These are phyloP conservation scores for Candida sojae DNA, from an alignment of 1,139 yeast species.

Conservation along the genomic window DNA sequence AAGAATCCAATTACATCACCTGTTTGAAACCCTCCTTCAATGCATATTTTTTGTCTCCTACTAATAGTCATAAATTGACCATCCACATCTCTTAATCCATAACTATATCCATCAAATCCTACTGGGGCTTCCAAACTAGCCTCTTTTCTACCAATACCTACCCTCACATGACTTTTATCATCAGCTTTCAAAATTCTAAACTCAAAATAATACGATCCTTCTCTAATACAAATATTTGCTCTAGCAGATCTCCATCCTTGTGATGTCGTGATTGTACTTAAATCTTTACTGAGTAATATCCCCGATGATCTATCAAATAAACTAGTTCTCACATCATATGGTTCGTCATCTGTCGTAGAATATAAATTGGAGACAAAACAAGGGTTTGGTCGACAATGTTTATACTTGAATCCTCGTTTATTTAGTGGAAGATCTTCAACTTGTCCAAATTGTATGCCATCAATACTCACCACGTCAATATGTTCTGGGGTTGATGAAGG, in stretches of 20 bases:
- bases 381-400: constrained; percentile 76
- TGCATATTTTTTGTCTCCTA: constrained; percentile 58
- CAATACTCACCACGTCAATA: constrained; percentile 10
- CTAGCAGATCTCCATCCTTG: constrained; percentile 85
- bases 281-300: constrained; percentile 46
- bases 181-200: constrained; percentile 54
- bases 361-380: constrained; percentile 60
- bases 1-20: constrained; percentile 87
- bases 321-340: constrained; percentile 62
- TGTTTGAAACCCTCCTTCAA: constrained; percentile 50
- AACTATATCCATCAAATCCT: constrained; percentile 93
- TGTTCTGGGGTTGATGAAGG: constrained; percentile 12
- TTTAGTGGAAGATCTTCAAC: constrained; percentile 81
- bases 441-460: constrained; percentile 36
- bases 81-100: constrained; percentile 81
- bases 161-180: constrained; percentile 63
- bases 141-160: constrained; percentile 83
- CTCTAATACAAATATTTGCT: constrained; percentile 72
- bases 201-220: constrained; percentile 84
- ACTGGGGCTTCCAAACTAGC: constrained; percentile 93
- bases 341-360: constrained; percentile 74
- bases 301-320: constrained; percentile 74
- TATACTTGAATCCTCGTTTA: constrained; percentile 78
- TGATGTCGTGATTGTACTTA: constrained; percentile 50
- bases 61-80: constrained; percentile 81